Evolutionary conservation across 176 grass and related monocot species (phyloP).

Genomic region (Juncus effusus): DNA sequence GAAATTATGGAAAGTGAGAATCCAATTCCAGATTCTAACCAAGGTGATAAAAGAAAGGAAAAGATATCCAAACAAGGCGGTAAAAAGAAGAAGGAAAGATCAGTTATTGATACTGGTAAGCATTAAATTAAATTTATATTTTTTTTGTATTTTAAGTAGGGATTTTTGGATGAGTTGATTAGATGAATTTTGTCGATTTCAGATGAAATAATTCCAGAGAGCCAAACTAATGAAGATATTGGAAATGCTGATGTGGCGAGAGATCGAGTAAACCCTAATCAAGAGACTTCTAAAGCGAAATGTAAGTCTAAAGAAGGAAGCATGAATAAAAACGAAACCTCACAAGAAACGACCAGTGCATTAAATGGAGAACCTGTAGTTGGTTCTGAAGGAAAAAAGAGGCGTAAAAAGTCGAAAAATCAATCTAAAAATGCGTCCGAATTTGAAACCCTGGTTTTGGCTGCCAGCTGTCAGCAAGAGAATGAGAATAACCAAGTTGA

Average conservation of each 20-base stretch:
- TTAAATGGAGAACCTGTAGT: slow-evolving; percentile 4
- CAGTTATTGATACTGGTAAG: slow-evolving; percentile 26
- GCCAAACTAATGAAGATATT: background rate
- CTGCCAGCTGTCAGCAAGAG: slow-evolving; percentile 11
- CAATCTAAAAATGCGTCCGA: slow-evolving; percentile 28
- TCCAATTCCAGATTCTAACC: slow-evolving; percentile 14
- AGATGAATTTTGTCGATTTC: slow-evolving; percentile 4
- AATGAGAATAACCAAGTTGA: slow-evolving; percentile 31
- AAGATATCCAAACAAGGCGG: slow-evolving; percentile 30
- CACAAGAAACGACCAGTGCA: background rate
- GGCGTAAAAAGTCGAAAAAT: slow-evolving; percentile 20
- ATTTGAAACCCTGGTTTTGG: slow-evolving; percentile 16
- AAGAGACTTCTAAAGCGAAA: background rate
- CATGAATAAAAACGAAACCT: slow-evolving; percentile 5
- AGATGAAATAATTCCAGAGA: slow-evolving; percentile 10
- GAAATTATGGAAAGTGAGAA: slow-evolving; percentile 26
- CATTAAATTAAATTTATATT: slow-evolving; percentile 13
- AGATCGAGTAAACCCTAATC: background rate
- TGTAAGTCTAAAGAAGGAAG: background rate
- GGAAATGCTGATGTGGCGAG: background rate
- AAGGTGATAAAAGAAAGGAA: slow-evolving; percentile 13
- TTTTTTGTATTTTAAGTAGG: background rate
- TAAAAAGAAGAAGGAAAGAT: slow-evolving; percentile 39
- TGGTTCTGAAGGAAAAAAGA: background rate
- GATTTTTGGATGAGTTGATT: background rate